Evolutionary conservation across 352 stramenopile species (phyloP).

Genomic region (Aphanomyces stellatus): DNA sequence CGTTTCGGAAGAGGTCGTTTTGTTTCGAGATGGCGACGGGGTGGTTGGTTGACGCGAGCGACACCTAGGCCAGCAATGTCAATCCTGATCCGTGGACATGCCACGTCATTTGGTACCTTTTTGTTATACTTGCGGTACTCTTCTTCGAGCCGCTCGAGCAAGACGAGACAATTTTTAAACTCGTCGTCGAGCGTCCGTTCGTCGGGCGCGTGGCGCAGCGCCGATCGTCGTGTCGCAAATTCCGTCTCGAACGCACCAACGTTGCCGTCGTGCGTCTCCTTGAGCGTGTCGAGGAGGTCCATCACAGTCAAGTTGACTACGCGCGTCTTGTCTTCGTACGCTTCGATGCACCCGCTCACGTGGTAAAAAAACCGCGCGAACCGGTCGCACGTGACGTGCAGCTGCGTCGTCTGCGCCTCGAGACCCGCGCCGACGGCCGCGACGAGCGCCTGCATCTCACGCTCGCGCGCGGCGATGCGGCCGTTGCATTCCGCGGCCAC

Average conservation of each 20-base stretch:
- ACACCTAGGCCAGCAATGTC: background rate
- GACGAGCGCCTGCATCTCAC: conserved; percentile 47
- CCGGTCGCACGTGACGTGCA: conserved; percentile 53
- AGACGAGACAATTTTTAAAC: conserved; percentile 39
- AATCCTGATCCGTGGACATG: too few species aligned
- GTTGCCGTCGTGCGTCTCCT: conserved; percentile 55
- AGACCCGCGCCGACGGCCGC: conserved; percentile 46
- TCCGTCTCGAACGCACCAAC: conserved; percentile 35
- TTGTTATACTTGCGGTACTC: conserved; percentile 72
- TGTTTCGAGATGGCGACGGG: conserved; percentile 41
- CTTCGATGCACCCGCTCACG: conserved; percentile 46
- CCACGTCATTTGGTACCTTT: conserved; percentile 10
- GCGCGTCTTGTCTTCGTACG: conserved; percentile 41
- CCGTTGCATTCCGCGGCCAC: conserved; percentile 43
- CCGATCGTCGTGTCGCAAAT: conserved; percentile 39
- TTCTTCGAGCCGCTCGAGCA: conserved; percentile 61
- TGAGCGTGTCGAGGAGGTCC: conserved; percentile 63
- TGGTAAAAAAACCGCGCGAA: conserved; percentile 54
- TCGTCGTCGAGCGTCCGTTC: conserved; percentile 40
- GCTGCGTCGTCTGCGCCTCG: conserved; percentile 38
- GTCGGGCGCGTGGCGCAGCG: conserved; percentile 66
- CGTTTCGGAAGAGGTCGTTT: conserved; percentile 30
- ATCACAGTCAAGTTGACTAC: conserved; percentile 62
- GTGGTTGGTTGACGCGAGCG: conserved; percentile 44
- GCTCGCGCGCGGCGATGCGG: conserved; percentile 32